Conservation (phyloP, 495 filamentous ascomycete genomes). For the Patellaria atrata region DNA sequence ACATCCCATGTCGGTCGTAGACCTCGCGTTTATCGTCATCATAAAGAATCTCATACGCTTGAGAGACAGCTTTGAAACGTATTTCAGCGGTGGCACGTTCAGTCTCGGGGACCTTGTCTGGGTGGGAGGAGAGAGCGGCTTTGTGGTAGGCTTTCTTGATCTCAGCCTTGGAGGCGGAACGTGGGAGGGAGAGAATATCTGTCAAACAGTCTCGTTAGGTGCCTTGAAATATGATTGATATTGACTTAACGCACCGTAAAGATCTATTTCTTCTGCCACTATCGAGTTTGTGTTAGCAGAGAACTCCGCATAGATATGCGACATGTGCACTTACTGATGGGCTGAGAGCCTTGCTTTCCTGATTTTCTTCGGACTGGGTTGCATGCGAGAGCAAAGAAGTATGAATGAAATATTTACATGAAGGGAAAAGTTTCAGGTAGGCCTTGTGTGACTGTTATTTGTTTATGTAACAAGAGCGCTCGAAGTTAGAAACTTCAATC, state of each 20-base stretch:
- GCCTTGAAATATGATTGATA: constrained; percentile 2
- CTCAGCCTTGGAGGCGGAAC: constrained; percentile 57
- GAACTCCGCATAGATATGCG: too few species aligned
- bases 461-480: too few species aligned
- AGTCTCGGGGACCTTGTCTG: constrained; percentile 86
- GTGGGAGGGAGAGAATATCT: constrained; percentile 67
- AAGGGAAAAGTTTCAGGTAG: too few species aligned
- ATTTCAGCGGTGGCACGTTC: constrained; percentile 71
- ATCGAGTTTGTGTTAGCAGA: too few species aligned
- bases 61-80: constrained; percentile 78
- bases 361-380: too few species aligned
- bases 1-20: constrained; percentile 91
- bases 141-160: constrained; percentile 70
- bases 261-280: constrained; percentile 42
- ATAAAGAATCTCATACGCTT: constrained; percentile 94
- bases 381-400: too few species aligned
- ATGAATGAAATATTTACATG: too few species aligned
- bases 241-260: constrained; percentile 53
- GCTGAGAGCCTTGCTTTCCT: too few species aligned
- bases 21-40: constrained; percentile 85
- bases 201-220: constrained; percentile 13
- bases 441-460: too few species aligned
- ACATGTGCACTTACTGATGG: too few species aligned
- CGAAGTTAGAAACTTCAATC: too few species aligned
- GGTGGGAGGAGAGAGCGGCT: constrained; percentile 80